Base-by-base conservation (phyloP, 805 yeast genomes). In the Soucietia sequanensis region DNA sequence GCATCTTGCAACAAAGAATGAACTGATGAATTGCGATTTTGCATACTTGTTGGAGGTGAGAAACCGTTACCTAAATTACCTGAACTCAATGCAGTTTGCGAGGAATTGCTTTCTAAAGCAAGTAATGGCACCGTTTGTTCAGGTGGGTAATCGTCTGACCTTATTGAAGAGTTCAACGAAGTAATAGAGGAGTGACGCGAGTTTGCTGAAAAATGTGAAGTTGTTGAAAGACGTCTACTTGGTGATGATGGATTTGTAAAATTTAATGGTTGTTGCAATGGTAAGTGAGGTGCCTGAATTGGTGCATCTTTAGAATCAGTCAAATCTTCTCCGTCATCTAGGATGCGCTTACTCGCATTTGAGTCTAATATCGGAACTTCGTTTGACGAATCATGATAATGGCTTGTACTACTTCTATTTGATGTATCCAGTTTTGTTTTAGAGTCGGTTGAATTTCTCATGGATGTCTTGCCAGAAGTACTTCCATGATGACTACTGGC, bases 91-190 rank as follows among this genome's bases (percentile, higher is more conserved):
- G 64, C 55, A 7, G 57, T 37, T 9, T 48, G 46, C 2, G 68
- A 60, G 30, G 48, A 39, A 8, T 41, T 45, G n/a, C n/a, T n/a
- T n/a, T n/a, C n/a, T n/a, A n/a, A n/a, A n/a, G n/a, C n/a, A 17
- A 62, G 46, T 13, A 62, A 44, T 13, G 68, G 69, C 15, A 62
- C 44, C 4, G 54, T 54, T 37, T 57, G 65, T 6, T 60, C 66
- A 18, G 54, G 32, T 5, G 56, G 53, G 10, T 43, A 16, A 23
- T 50, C 53, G 28, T 37, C 24, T 1, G 58, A 48, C 5, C 37
- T 38, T 7, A 33, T 18, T 9, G 64, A 55, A 2, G 46, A 31
- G 10, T 48, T 19, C 2, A 62, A 57, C 6, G 54, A 50, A 11
- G 23, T 9, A 8, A 11, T 11, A 12, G 22, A 19, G 10, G 9